Percentiles rank a stretch among this genome's conserved stretches.
These are phyloP conservation scores for Cytospora piceae DNA, from an alignment of 2,329 filamentous ascomycete genomes.

Conservation along the genomic window DNA sequence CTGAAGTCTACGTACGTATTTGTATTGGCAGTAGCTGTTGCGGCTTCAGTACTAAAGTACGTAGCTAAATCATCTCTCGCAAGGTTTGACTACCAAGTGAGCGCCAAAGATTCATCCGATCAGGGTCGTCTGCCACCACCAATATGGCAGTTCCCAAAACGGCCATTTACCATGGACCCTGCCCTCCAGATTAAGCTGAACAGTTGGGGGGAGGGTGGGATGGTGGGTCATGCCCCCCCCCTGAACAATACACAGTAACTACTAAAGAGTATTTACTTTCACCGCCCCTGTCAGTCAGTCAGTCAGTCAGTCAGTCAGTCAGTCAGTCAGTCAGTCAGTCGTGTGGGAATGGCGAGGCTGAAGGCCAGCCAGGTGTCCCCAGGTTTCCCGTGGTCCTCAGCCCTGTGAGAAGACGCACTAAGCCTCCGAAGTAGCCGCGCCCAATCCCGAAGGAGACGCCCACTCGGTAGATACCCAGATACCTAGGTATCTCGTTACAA, in stretches of 20 bases:
- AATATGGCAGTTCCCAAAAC: not conserved
- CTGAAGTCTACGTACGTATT: too few species aligned
- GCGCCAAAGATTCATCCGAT: not conserved
- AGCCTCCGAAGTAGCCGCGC: not conserved
- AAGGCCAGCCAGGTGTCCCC: constrained; percentile 1
- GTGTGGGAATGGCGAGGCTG: constrained; percentile 1
- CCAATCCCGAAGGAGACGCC: not conserved
- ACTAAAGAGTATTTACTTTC: not conserved
- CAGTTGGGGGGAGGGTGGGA: not conserved
- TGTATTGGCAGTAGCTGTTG: too few species aligned
- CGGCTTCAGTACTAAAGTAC: too few species aligned
- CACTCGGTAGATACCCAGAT: not conserved
- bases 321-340: not conserved
- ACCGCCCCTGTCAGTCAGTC: not conserved
- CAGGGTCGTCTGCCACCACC: not conserved
- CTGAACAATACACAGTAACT: not conserved
- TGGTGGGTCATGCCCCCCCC: not conserved
- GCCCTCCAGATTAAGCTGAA: not conserved
- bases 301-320: too few species aligned
- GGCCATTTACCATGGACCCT: not conserved
- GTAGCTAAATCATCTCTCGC: too few species aligned
- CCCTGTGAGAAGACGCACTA: not conserved
- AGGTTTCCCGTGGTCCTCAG: not conserved
- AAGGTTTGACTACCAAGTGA: not conserved
- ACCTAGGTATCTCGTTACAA: not conserved